Evolutionary conservation across 2,329 filamentous ascomycete species (phyloP), one percentile per base, ranked within the genome.

Genomic region (Xylariomycetidae sp.): DNA sequence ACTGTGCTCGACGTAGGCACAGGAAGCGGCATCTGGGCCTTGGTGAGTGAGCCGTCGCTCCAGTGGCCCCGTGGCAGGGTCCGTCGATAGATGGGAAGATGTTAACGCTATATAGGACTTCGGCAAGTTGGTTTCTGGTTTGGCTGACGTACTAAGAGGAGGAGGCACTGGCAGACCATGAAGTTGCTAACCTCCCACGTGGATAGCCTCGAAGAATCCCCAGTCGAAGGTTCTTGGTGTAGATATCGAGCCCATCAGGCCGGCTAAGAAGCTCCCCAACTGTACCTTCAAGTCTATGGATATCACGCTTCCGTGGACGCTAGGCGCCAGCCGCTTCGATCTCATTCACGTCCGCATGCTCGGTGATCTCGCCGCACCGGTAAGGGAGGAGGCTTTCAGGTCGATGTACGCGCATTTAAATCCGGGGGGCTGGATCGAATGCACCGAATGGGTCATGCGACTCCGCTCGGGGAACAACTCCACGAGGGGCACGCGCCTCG

Each of bases 381-480:
- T n/a, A n/a, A n/a, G n/a, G n/a, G 42, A 50, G 22, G 42, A 43
- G 7, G 42, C 55, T 12, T 17, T 61, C 2, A 40, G 44, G 25
- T 42, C 45, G 2, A 51, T 54, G 16, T 58, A 53, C 25, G 46
- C 58, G 35, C 50, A 54, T 34, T 43, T 62, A 7, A 48, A 44
- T 27, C 56, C 57, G 11, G 56, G 56, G 9, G 56, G 54, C 11
- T 56, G 48, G 41, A 36, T 45, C 27, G 55, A 58, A 43, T 53
- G 56, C 41, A 54, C 49, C 11, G 55, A 58, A 41, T 57, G 48
- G 48, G 38, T 51, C 16, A 40, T 46, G 28, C 25, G 44, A 15
- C 42, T 57, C 8, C 40, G 45, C 27, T 49, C 44, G 6, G 45
- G 49, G 6, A 45, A 57, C 38, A 36, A 41, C 27, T 53, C 48